These are phyloP conservation scores for Colletotrichum destructivum DNA, from an alignment of 2,329 filamentous ascomycete species.

Conservation along the genomic window DNA sequence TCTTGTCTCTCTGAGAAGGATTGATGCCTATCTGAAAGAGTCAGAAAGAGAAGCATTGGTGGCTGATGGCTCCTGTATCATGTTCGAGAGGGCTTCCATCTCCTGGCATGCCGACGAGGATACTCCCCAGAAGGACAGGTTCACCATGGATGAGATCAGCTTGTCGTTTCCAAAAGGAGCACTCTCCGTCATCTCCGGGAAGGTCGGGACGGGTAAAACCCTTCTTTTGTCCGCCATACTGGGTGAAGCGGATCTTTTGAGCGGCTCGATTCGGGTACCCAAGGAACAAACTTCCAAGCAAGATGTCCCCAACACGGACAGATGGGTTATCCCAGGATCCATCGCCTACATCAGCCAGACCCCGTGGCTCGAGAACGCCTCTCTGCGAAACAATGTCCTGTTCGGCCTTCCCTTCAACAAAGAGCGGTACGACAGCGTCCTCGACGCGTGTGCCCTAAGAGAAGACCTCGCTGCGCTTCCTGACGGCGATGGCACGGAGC, in stretches of 20 bases:
- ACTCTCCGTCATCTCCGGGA: slow-evolving; percentile 82
- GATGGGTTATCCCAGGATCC: slow-evolving; percentile 80
- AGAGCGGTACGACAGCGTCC: slow-evolving; percentile 78
- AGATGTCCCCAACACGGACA: slow-evolving; percentile 62
- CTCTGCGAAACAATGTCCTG: slow-evolving; percentile 82
- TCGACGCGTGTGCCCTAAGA: slow-evolving; percentile 80
- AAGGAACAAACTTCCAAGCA: slow-evolving; percentile 47
- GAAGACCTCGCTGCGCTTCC: slow-evolving; percentile 84
- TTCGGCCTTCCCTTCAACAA: slow-evolving; percentile 81
- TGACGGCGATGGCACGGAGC: slow-evolving; percentile 85
- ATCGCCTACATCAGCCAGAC: slow-evolving; percentile 85
- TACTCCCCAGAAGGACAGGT: slow-evolving; percentile 70
- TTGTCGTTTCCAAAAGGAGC: slow-evolving; percentile 78
- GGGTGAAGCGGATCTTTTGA: slow-evolving; percentile 80
- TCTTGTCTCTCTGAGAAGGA: slow-evolving; percentile 80
- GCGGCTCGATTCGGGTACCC: slow-evolving; percentile 72
- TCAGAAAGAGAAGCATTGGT: slow-evolving; percentile 74
- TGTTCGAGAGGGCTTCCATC: slow-evolving; percentile 77
- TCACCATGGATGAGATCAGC: slow-evolving; percentile 75
- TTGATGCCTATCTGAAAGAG: slow-evolving; percentile 78
- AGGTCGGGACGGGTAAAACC: slow-evolving; percentile 85
- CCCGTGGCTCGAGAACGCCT: slow-evolving; percentile 89
- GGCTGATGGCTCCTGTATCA: slow-evolving; percentile 70
- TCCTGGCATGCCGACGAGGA: slow-evolving; percentile 81
- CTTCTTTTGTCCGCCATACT: slow-evolving; percentile 81